Conservation (phyloP, 352 stramenopile species). For the Pilasporangium apinafurcum region DNA sequence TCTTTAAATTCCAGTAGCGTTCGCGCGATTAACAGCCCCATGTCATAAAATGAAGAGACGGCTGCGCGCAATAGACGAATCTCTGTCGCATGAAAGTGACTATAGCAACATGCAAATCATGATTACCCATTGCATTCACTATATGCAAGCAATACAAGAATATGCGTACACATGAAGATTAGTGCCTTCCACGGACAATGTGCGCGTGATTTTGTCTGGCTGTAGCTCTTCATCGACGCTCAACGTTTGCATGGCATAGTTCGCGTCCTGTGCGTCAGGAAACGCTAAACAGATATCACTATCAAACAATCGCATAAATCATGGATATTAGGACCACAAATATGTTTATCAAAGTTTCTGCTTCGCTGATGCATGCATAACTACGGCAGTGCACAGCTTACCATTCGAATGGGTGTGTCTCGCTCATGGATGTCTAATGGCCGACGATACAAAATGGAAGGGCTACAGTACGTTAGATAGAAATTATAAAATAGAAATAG, state of each 20-base stretch:
- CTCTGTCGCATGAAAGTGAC: constrained; percentile 78
- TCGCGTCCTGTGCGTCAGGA: constrained; percentile 50
- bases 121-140: constrained; percentile 3
- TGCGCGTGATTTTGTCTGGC: constrained; percentile 79
- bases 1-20: constrained; percentile 86
- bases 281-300: constrained; percentile 68
- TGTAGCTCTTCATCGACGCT: constrained; percentile 85
- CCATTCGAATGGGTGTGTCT: constrained; percentile 76
- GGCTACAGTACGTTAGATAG: background rate
- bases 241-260: constrained; percentile 73
- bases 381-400: constrained; percentile 12
- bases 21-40: constrained; percentile 62
- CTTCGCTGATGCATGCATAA: background rate
- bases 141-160: background rate
- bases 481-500: constrained; percentile 6
- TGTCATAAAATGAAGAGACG: constrained; percentile 86
- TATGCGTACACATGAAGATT: constrained; percentile 73
- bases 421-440: constrained; percentile 20
- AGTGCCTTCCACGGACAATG: constrained; percentile 45
- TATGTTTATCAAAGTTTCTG: background rate
- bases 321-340: too few species aligned
- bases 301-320: background rate
- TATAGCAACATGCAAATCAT: constrained; percentile 12
- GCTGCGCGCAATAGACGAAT: constrained; percentile 77
- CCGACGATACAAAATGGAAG: too few species aligned